Percentiles rank a stretch among this genome's conserved stretches.
Evolutionary conservation across 2,329 filamentous ascomycete genomes (phyloP).

Genomic region (Pseudocercospora fuligena): DNA sequence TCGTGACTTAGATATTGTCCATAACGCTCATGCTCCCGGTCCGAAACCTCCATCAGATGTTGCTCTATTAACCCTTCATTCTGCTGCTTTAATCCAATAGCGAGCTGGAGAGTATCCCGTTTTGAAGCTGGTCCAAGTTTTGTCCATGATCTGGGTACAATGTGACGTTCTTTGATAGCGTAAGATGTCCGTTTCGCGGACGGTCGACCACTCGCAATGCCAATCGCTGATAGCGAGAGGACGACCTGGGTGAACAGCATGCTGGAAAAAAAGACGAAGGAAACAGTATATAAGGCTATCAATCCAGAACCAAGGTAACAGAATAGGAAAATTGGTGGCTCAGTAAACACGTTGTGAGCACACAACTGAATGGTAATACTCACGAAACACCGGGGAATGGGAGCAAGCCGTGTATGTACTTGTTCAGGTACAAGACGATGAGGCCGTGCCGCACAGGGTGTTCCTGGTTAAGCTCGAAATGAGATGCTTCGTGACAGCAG

Average conservation of each 20-base stretch:
- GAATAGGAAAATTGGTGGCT: background rate
- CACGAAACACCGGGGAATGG: background rate
- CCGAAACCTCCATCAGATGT: conserved; percentile 60
- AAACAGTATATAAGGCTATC: background rate
- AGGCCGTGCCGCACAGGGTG: background rate
- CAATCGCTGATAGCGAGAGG: conserved; percentile 7
- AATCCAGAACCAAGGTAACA: background rate
- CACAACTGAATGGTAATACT: conserved; percentile 1
- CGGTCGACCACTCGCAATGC: conserved; percentile 24
- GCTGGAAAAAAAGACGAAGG: background rate
- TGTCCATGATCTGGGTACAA: conserved; percentile 58
- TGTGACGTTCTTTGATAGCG: conserved; percentile 60
- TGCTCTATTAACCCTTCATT: conserved; percentile 61
- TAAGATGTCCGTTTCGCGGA: conserved; percentile 46
- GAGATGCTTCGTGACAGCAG: background rate
- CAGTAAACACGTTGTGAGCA: background rate
- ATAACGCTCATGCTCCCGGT: conserved; percentile 59
- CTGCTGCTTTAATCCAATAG: conserved; percentile 63
- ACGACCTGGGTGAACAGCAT: conserved; percentile 15
- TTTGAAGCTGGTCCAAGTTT: conserved; percentile 54
- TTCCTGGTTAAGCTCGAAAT: conserved; percentile 4
- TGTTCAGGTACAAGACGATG: background rate
- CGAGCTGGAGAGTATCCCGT: conserved; percentile 56
- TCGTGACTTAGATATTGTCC: conserved; percentile 55
- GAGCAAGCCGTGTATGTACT: background rate